Evolutionary conservation across 2,329 filamentous ascomycete genomes (phyloP).

Genomic region (Cladosporium cucumerinum): DNA sequence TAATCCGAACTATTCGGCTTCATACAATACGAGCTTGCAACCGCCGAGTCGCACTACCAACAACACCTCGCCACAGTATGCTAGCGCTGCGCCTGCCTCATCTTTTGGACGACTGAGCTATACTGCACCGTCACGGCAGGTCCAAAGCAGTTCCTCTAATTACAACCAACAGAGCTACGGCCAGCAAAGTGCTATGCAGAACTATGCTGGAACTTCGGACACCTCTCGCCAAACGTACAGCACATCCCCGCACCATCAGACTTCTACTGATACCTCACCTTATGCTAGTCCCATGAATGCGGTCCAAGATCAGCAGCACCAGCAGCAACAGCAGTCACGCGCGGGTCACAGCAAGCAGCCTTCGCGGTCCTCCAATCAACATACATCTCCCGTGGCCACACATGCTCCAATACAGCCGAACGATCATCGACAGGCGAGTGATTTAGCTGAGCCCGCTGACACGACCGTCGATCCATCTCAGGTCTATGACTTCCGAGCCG

Average conservation of each 20-base stretch:
- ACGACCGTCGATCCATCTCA: slow-evolving; percentile 52
- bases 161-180: background rate
- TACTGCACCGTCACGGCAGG: background rate
- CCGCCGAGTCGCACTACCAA: slow-evolving; percentile 22
- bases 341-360: slow-evolving; percentile 23
- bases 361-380: slow-evolving; percentile 23
- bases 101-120: slow-evolving; percentile 6
- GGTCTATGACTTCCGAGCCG: slow-evolving; percentile 53
- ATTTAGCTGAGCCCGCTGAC: slow-evolving; percentile 29
- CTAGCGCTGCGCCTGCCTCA: background rate
- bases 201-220: background rate
- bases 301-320: slow-evolving; percentile 29
- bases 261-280: slow-evolving; percentile 21
- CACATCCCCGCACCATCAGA: background rate
- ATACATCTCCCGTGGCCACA: slow-evolving; percentile 28
- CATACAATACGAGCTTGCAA: slow-evolving; percentile 14
- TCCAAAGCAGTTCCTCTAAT: background rate
- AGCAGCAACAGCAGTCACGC: slow-evolving; percentile 21
- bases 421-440: slow-evolving; percentile 25
- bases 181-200: background rate
- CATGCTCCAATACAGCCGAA: slow-evolving; percentile 17
- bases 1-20: slow-evolving; percentile 12
- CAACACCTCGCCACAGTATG: slow-evolving; percentile 27
- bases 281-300: slow-evolving; percentile 32
- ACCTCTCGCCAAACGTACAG: background rate